Conservation (phyloP, 441 rosid species). For the Euphorbia schlechtendalii region DNA sequence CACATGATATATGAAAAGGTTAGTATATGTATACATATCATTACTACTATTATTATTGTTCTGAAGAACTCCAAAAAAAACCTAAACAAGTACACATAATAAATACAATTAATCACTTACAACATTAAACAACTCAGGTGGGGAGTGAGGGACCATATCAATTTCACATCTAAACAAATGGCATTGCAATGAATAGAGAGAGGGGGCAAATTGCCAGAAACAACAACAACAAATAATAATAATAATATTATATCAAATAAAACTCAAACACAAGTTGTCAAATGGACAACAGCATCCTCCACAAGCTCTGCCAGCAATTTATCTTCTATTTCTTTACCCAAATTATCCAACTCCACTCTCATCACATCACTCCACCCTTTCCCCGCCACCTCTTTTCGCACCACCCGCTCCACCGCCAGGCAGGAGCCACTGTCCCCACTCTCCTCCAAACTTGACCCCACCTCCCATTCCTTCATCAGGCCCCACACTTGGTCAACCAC, state of each 20-base stretch:
- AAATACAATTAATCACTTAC: slow-evolving; percentile 9
- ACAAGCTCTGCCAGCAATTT: slow-evolving; percentile 65
- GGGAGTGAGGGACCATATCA: slow-evolving; percentile 10
- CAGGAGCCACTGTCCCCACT: slow-evolving; percentile 49
- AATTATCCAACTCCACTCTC: slow-evolving; percentile 42
- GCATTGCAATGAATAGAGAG: neutral
- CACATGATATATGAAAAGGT: neutral
- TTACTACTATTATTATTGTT: neutral
- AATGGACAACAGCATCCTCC: slow-evolving; percentile 61
- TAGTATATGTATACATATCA: slow-evolving; percentile 7
- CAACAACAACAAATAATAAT: neutral
- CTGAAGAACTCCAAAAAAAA: neutral
- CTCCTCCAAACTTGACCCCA: slow-evolving; percentile 19
- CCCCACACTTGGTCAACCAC: slow-evolving; percentile 49
- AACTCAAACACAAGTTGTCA: slow-evolving; percentile 24
- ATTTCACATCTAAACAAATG: slow-evolving; percentile 24
- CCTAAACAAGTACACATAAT: too few species aligned
- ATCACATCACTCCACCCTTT: slow-evolving; percentile 48
- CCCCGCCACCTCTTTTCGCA: slow-evolving; percentile 60
- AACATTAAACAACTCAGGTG: slow-evolving; percentile 19
- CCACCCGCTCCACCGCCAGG: slow-evolving; percentile 51
- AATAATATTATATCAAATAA: too few species aligned
- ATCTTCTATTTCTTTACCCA: slow-evolving; percentile 52
- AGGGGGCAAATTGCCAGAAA: neutral
- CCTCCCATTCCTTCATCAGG: slow-evolving; percentile 57